phyloP scores from a whole-genome alignment of 1,139 yeast species.

The Yamadazyma spencermartinsiae region DNA sequence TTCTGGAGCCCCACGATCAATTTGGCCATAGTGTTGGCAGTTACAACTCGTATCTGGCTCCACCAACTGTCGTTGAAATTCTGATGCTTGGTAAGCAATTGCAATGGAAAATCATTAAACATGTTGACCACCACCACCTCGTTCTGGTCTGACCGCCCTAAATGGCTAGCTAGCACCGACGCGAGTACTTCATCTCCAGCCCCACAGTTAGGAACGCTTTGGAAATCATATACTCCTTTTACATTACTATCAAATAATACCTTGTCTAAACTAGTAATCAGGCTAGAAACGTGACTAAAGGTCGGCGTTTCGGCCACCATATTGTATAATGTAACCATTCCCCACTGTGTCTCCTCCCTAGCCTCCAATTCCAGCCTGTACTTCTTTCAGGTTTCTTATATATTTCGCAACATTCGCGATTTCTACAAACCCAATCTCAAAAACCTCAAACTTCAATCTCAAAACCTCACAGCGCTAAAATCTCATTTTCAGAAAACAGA shows the following conservation, averaged over 20 bases:
- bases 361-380: too few species aligned
- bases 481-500: too few species aligned
- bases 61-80: slow-evolving; percentile 22
- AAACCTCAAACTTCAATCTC: too few species aligned
- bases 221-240: slow-evolving; percentile 34
- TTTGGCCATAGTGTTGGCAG: slow-evolving; percentile 31
- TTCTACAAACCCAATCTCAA: too few species aligned
- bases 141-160: slow-evolving; percentile 13
- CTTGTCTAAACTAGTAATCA: slow-evolving; percentile 17
- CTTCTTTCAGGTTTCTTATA: too few species aligned
- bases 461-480: too few species aligned
- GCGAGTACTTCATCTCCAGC: too few species aligned
- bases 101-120: slow-evolving; percentile 28
- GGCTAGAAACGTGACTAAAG: slow-evolving; percentile 11
- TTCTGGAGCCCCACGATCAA: slow-evolving; percentile 21
- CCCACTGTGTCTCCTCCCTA: too few species aligned
- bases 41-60: slow-evolving; percentile 17
- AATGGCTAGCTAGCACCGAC: too few species aligned
- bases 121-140: slow-evolving; percentile 34
- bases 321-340: slow-evolving; percentile 11
- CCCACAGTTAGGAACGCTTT: slow-evolving; percentile 38
- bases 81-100: slow-evolving; percentile 23
- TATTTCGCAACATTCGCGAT: too few species aligned
- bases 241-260: slow-evolving; percentile 3
- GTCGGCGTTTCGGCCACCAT: slow-evolving; percentile 6